Evolutionary conservation across 192 early-diverging fungal genomes (phyloP), one percentile per base, ranked within the genome.

Genomic region (Coemansia sp.): DNA sequence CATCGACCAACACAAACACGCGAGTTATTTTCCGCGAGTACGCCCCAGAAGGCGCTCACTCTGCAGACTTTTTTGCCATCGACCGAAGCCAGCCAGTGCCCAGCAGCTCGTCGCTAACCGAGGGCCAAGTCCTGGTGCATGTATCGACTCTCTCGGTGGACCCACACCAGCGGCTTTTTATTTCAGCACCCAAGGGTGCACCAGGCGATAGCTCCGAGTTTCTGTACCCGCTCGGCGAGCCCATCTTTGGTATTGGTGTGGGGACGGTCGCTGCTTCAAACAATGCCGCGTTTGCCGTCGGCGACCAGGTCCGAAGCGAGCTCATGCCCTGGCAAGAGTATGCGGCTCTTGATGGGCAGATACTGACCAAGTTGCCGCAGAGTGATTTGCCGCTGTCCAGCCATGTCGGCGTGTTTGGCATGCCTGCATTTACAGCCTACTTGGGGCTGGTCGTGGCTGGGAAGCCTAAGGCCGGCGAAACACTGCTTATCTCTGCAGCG

Each of bases 391-490:
- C 84, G n/a, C 53, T 85, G 7, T 60, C 70, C 2, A 71, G 80
- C 64, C 85, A 80, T 42, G 35, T 87, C 30, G 84, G 88, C 40
- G 77, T 85, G 21, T 70, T 90, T 3, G 88, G 91, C 21, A 92
- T 93, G 87, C 84, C 91, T 22, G 84, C 86, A 25, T 79, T 85
- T 36, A 93, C 91, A 7, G 91, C 90, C 0, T 91, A 89, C 53
- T 58, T 72, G 23, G 85, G 86, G 25, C 63, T 91, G 13, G 39
- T 82, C 27, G 62, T 71, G 8, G 63, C 87, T 19, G 90, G 86
- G 23, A 61, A 88, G 50, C 85, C 89, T 53, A 88, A 89, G 65
- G 63, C 62, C 3, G 91, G 91, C 13, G 91, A 97, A 55, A 94
- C 89, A 2, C 65, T 93, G 9, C 91, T 85, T 39, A 81, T 95